phyloP scores from a whole-genome alignment of 306 rosid genomes.

The Dryas drummondii region DNA sequence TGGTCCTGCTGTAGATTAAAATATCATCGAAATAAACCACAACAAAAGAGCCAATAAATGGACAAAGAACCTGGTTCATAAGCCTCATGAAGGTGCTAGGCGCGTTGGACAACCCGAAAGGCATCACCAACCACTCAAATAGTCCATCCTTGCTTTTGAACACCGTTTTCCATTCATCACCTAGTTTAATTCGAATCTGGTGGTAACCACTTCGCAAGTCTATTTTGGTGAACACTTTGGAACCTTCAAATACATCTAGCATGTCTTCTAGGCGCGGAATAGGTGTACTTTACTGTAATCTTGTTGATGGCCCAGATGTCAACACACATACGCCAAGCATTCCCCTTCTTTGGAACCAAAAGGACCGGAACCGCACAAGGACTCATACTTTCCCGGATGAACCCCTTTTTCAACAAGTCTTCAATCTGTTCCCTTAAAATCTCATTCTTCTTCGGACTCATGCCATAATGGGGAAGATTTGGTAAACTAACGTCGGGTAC shows the following conservation, averaged over 20 bases:
- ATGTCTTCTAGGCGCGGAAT: not conserved
- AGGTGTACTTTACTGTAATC: not conserved
- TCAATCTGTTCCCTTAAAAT: too few species aligned
- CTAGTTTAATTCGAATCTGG: not conserved
- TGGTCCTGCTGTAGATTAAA: not conserved
- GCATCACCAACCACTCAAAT: not conserved
- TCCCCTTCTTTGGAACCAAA: too few species aligned
- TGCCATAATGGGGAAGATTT: too few species aligned
- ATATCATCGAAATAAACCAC: not conserved
- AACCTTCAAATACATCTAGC: not conserved
- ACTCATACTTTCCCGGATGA: not conserved
- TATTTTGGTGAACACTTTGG: not conserved
- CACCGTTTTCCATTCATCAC: not conserved
- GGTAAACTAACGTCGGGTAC: too few species aligned
- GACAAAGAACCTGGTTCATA: not conserved
- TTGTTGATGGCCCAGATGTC: not conserved
- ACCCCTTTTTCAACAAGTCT: too few species aligned
- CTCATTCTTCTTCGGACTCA: too few species aligned
- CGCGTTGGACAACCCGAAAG: too few species aligned
- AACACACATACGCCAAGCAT: too few species aligned
- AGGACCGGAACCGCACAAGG: not conserved
- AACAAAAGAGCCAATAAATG: not conserved
- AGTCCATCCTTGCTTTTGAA: not conserved
- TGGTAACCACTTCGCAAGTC: not conserved
- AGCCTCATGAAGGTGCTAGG: not conserved